Conservation (phyloP, 352 stramenopile species). For the Globisporangium cystogenes region DNA sequence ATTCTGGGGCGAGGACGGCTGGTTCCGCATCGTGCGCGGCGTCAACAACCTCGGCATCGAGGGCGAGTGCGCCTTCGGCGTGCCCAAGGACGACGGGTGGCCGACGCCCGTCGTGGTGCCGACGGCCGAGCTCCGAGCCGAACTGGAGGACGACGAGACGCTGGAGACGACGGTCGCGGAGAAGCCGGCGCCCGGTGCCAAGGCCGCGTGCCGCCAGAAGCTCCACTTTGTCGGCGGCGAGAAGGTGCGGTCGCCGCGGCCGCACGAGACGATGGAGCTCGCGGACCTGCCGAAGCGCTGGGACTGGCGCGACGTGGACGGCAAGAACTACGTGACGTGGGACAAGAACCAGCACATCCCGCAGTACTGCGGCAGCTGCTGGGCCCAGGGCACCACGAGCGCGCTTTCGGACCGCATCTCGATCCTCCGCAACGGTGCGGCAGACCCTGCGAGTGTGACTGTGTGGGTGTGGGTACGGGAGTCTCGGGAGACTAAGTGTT, state of each 20-base stretch:
- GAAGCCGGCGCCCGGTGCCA: conserved; percentile 16
- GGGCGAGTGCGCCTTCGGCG: conserved; percentile 89
- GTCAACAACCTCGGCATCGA: conserved; percentile 94
- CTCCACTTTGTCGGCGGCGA: conserved; percentile 63
- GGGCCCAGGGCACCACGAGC: conserved; percentile 87
- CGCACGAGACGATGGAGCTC: conserved; percentile 71
- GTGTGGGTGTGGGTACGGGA: background rate
- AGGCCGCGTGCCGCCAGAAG: conserved; percentile 47
- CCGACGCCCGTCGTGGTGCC: conserved; percentile 27
- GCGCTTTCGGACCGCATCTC: conserved; percentile 89
- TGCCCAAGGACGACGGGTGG: conserved; percentile 78
- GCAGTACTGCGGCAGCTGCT: conserved; percentile 91
- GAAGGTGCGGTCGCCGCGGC: conserved; percentile 59
- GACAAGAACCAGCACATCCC: conserved; percentile 99
- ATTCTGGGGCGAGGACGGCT: conserved; percentile 95
- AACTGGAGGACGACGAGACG: conserved; percentile 12
- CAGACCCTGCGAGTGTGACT: too few species aligned
- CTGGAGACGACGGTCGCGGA: conserved; percentile 12
- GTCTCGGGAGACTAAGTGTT: too few species aligned
- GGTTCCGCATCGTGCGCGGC: conserved; percentile 90
- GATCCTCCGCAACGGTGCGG: conserved; percentile 87
- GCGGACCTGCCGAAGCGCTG: conserved; percentile 90
- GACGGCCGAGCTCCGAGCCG: conserved; percentile 12
- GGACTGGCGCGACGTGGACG: conserved; percentile 94
- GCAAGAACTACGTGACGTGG: conserved; percentile 95